Conservation (phyloP, 495 filamentous ascomycete genomes). For the Durotheca rogersii region DNA sequence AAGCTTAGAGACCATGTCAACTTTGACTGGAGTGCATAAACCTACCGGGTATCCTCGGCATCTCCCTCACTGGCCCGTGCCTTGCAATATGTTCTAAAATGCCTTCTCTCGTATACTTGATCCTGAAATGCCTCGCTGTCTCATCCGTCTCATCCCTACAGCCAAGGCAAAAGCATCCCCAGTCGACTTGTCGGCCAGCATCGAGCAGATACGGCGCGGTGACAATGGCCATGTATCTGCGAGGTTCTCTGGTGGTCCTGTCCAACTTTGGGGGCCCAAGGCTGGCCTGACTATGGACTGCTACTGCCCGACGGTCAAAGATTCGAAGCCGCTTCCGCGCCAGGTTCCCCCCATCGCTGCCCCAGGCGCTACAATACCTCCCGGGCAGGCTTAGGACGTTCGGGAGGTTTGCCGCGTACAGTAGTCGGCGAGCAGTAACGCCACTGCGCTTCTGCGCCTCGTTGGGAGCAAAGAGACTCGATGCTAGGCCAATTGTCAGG, state of each 20-base stretch:
- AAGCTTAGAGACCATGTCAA: too few relatives aligned
- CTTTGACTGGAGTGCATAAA: too few relatives aligned
- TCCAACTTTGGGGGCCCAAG: conserved; percentile 3
- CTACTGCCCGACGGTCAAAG: neutral
- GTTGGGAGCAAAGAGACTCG: neutral
- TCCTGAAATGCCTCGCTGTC: neutral
- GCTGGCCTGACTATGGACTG: neutral
- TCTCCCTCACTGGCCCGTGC: too few relatives aligned
- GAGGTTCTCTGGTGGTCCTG: conserved; percentile 11
- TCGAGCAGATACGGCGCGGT: conserved; percentile 13
- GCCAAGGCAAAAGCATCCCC: conserved; percentile 20
- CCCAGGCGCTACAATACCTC: neutral
- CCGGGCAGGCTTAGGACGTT: conserved; percentile 15
- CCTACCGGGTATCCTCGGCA: too few relatives aligned
- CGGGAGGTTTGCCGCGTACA: too few relatives aligned
- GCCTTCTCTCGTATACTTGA: conserved; percentile 9
- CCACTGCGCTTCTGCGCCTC: too few relatives aligned
- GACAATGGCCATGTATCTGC: conserved; percentile 19
- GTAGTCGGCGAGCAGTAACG: too few relatives aligned
- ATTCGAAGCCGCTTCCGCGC: neutral
- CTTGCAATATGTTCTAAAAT: too few relatives aligned
- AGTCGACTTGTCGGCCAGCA: neutral
- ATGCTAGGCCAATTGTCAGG: neutral
- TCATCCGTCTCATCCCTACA: conserved; percentile 4
- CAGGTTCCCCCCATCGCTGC: too few relatives aligned